phyloP scores from a whole-genome alignment of 177 flowering plant species.

The Vitis hybrid region DNA sequence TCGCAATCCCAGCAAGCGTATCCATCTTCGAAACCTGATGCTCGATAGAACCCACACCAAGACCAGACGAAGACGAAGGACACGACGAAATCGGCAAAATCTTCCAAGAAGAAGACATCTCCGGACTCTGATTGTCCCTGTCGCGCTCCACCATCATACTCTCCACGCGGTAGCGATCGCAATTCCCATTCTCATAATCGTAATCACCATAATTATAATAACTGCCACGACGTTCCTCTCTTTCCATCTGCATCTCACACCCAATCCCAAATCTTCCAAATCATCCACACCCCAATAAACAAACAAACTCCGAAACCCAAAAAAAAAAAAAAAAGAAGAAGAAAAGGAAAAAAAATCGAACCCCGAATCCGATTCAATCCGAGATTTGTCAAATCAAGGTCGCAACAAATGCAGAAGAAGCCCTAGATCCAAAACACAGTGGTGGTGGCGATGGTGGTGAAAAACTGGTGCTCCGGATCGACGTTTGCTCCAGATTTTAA shows the following conservation, averaged over 20 bases:
- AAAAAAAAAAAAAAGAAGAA: too few species aligned
- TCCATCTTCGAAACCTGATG: slow-evolving; percentile 63
- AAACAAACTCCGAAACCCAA: too few species aligned
- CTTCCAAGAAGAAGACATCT: neutral
- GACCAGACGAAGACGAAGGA: slow-evolving; percentile 9
- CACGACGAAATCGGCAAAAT: neutral
- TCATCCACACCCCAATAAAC: too few species aligned
- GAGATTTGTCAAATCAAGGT: too few species aligned
- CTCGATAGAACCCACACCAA: slow-evolving; percentile 35
- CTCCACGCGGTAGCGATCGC: neutral
- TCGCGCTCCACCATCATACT: neutral
- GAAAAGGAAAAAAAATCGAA: too few species aligned
- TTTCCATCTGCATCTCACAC: slow-evolving; percentile 15
- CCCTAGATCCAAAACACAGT: too few species aligned
- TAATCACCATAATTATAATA: neutral
- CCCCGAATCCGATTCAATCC: too few species aligned
- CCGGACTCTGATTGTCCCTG: neutral
- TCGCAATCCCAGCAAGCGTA: slow-evolving; percentile 75
- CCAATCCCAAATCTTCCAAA: too few species aligned
- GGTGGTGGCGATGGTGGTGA: too few species aligned
- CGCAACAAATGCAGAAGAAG: too few species aligned
- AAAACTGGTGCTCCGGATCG: too few species aligned
- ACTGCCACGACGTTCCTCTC: slow-evolving; percentile 15
- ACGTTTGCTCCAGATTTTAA: too few species aligned
- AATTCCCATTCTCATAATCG: neutral